Evolutionary conservation across 495 filamentous ascomycete genomes (phyloP), one percentile per base, ranked within the genome.

Genomic region (Pseudevernia furfuracea): DNA sequence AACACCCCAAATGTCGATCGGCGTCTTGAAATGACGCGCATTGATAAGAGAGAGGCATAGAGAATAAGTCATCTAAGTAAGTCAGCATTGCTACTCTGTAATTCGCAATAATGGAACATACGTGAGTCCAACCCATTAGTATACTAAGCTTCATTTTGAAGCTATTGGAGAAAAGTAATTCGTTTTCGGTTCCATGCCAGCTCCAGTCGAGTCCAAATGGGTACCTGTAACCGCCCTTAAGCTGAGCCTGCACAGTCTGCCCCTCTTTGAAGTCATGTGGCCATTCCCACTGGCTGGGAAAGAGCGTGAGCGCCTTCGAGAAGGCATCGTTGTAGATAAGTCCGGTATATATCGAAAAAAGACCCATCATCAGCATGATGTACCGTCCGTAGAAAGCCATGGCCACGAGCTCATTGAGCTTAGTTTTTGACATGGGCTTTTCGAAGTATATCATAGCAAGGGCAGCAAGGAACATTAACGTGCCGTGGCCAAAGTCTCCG

Each of bases 81-180:
- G 46, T 65, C 46, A 68, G 69, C 53, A 64, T 17, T 52, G 58
- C 23, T 53, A 23, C 19, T 59, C 58, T 62, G 48, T 60, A 34
- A 56, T 41, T 23, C n/a, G 21, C 14, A 61, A 37, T 17, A 30
- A 6, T 65, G 53, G 19, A 58, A 74, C 83, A 76, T 76, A 85
- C 84, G 76, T 97, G 93, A 66, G 83, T 82, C 94, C 94, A 99
- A 59, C 94, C 94, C 69, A 99, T 79, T 64, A 97, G 79, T 71
- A 99, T 95, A 80, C 89, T 92, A 74, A 98, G 88, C 82, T 99
- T 99, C 94, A 99, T 97, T 85, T 99, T 99, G 84, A 93, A 91
- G 76, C 89, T 93, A 87, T 99, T 97, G 67, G 83, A 85, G 78
- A 97, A 99, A 30, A 97, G 81, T 37, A 99, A 78, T 61, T 92